Conservation (phyloP, 2,329 filamentous ascomycete genomes). For the Aureobasidium sp. region DNA sequence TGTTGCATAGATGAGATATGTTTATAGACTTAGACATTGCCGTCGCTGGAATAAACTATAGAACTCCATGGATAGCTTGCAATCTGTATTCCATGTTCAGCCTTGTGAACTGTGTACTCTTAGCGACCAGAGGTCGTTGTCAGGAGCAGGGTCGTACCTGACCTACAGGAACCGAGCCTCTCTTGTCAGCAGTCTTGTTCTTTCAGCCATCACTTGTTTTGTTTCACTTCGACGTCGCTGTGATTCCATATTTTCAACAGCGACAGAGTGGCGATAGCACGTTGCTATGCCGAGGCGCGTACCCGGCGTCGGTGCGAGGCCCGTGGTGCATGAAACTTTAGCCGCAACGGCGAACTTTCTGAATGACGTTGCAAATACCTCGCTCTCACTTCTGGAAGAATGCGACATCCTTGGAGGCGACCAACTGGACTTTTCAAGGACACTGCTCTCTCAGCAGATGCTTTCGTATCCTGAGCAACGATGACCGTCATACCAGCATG, state of each 20-base stretch:
- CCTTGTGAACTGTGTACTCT: not conserved
- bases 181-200: not conserved
- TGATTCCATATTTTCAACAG: not conserved
- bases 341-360: not conserved
- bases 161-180: not conserved
- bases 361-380: not conserved
- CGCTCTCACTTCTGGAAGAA: too few relatives aligned
- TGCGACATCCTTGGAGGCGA: not conserved
- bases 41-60: not conserved
- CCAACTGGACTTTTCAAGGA: not conserved
- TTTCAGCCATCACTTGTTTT: not conserved
- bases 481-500: too few relatives aligned
- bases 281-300: not conserved
- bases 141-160: not conserved
- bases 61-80: not conserved
- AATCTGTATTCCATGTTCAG: not conserved
- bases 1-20: not conserved
- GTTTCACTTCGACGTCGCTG: not conserved
- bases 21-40: not conserved
- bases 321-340: constrained; percentile 2
- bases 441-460: too few relatives aligned
- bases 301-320: not conserved
- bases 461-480: not conserved
- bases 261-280: not conserved
- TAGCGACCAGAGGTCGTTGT: not conserved